Percentiles rank a stretch among this genome's conserved stretches.
phyloP scores from a whole-genome alignment of 176 grass and related monocot species.

The Elymus sibiricus region DNA sequence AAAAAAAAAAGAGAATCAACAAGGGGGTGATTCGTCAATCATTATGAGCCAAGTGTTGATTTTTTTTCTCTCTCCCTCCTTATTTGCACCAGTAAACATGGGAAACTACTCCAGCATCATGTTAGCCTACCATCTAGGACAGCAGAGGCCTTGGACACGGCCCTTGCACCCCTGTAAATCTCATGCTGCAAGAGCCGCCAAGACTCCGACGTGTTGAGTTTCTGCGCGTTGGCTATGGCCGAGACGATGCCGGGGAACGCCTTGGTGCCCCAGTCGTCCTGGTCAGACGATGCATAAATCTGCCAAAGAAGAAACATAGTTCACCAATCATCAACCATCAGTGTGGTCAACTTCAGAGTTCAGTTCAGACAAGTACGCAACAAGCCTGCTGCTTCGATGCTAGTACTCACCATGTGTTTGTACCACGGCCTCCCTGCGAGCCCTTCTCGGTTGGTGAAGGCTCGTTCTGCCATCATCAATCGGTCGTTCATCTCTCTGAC shows the following conservation, averaged over 20 bases:
- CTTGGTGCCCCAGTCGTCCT: constrained; percentile 66
- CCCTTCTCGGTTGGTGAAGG: constrained; percentile 77
- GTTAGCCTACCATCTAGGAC: constrained; percentile 70
- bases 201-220: constrained; percentile 51
- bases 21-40: background rate
- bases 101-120: constrained; percentile 27
- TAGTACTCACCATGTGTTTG: constrained; percentile 73
- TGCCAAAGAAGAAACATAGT: constrained; percentile 19
- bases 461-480: constrained; percentile 84
- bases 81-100: background rate
- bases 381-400: background rate
- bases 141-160: constrained; percentile 60
- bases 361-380: background rate
- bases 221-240: constrained; percentile 57
- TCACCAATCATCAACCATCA: no score
- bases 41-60: background rate
- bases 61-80: background rate
- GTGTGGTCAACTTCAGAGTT: background rate
- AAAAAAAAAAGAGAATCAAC: constrained; percentile 15
- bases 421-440: constrained; percentile 75
- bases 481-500: constrained; percentile 74
- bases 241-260: constrained; percentile 70
- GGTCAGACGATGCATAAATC: constrained; percentile 75
- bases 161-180: constrained; percentile 76
- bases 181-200: constrained; percentile 69